Evolutionary conservation across 2,329 filamentous ascomycete genomes (phyloP), one percentile per base, ranked within the genome.

Genomic region (Trichophaea hybrida): DNA sequence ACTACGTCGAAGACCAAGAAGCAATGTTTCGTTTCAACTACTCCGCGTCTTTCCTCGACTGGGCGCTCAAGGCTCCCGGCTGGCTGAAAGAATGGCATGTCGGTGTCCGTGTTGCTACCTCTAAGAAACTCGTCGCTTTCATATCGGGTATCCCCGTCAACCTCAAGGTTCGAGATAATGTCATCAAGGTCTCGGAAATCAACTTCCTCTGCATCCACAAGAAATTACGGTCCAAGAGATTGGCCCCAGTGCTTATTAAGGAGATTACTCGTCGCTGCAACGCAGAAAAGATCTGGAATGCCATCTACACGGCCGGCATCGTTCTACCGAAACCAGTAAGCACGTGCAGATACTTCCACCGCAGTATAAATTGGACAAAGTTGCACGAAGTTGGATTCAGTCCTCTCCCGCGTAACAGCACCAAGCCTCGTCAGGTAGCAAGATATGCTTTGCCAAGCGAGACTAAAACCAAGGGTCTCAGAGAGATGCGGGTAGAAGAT

Each of bases 201-300:
- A 98, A 98, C 76, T 98, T 97, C 74, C 83, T 98, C 66, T 94
- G 90, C 70, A 85, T 98, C 58, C 93, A 98, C 78, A 97, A 97
- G 78, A 97, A 97, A 75, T 82, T 98, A 35, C 87, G 93, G 55
- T 83, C 86, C 60, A 96, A 97, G 76, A 84, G 93, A 57, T 81
- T 98, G 48, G 84, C 93, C 0, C 93, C 93, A 0, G 86, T 97
- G 1, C 81, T 98, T 57, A 98, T 98, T 77, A 96, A 96, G 73
- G 93, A 98, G 72, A 88, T 98, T 68, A 98, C 93, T 4, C 85
- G 93, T 52, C 81, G 89, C 64, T 94, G 88, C 76, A 94, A 97
- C 73, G 74, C 89, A 52, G 78, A 86, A 65, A 86, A 84, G 59
- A 85, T 94, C 66, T 97, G 86, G 79, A 93, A 98, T 74, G 93